phyloP scores from a whole-genome alignment of 2,329 filamentous ascomycete species.

The Claviceps pusilla region DNA sequence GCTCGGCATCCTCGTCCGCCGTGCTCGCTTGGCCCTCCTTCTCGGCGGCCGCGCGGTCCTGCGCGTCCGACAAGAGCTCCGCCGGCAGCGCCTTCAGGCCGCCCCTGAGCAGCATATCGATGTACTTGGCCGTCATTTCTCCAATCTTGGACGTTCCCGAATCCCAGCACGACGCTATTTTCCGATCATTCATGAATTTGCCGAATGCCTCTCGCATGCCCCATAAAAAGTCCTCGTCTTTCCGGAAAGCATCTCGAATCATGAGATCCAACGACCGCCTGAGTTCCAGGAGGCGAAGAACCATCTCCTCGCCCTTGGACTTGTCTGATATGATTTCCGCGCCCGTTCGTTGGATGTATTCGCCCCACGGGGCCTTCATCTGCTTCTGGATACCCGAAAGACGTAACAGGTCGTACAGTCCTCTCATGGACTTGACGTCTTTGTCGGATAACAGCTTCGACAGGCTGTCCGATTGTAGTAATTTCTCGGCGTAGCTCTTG shows the following conservation, averaged over 20 bases:
- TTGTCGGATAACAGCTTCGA: constrained; percentile 57
- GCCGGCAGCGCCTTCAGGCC: constrained; percentile 72
- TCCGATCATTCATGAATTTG: constrained; percentile 82
- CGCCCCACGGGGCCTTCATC: constrained; percentile 58
- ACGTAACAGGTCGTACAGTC: constrained; percentile 63
- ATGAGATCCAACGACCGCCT: constrained; percentile 66
- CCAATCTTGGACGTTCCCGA: constrained; percentile 86
- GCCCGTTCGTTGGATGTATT: constrained; percentile 65
- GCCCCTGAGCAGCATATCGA: constrained; percentile 75
- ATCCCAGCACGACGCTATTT: constrained; percentile 54
- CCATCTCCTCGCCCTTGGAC: constrained; percentile 68
- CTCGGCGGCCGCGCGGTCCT: constrained; percentile 42
- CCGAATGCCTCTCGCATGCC: constrained; percentile 74
- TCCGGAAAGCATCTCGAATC: constrained; percentile 60
- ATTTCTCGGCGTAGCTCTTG: constrained; percentile 46
- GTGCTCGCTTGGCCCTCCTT: constrained; percentile 50
- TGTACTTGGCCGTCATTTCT: constrained; percentile 97
- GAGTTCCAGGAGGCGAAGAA: constrained; percentile 64
- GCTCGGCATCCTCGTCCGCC: constrained; percentile 78
- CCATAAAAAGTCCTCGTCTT: constrained; percentile 62
- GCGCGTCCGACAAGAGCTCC: constrained; percentile 46
- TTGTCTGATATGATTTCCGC: constrained; percentile 66
- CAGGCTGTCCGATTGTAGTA: constrained; percentile 53
- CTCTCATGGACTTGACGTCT: constrained; percentile 54
- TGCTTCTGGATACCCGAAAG: constrained; percentile 55